Evolutionary conservation across 169 alveolate species (phyloP), one percentile per base, ranked within the genome.

Genomic region (Plasmodium chabaudi): DNA sequence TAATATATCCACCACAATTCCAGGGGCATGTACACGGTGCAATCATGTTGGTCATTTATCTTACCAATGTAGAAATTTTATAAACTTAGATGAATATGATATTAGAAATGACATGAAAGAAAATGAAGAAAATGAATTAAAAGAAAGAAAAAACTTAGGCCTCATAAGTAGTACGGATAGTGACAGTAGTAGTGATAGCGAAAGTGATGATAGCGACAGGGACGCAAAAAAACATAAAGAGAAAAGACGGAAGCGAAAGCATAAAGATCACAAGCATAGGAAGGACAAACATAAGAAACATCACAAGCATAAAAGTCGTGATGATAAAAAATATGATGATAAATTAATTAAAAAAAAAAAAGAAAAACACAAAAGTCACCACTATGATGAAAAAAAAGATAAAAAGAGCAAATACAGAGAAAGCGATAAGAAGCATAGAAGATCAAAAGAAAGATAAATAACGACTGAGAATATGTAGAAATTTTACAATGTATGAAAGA

Each of bases 1-100:
- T 23, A 71, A 47, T 51, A 47, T 39, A 21, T 73, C 92, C 1
- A 56, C 79, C 9, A 65, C 92, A 2, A 71, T 73, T 23, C 92
- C 92, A 9, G 92, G 92, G 5, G 92, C 92, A 15, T 87, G 92
- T 15, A 63, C 75, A n/a, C 56, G 63, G 0, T 87, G 92, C 42
- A 73, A 73, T 23, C 77, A 70, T 46, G 65, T 87, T 3, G 92
- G 92, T 0, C 92, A 87, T 72, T 70, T 87, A 47, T 79, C 92
- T 46, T 87, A 64, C 39, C 92, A 87, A 23, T 87, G 92, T 21
- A 72, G 92, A 27, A 87, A 87, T 51, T 56, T 82, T 21, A 51
- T 82, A 15, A 82, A 21, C 39, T 42, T 75, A 13, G 90, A 68
- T 21, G 56, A 67, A 44, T 34, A 39, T 0, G 57, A 82, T 59